Evolutionary conservation across 768 basidiomycete species (phyloP).

Genomic region (Neoboletus magnificus): DNA sequence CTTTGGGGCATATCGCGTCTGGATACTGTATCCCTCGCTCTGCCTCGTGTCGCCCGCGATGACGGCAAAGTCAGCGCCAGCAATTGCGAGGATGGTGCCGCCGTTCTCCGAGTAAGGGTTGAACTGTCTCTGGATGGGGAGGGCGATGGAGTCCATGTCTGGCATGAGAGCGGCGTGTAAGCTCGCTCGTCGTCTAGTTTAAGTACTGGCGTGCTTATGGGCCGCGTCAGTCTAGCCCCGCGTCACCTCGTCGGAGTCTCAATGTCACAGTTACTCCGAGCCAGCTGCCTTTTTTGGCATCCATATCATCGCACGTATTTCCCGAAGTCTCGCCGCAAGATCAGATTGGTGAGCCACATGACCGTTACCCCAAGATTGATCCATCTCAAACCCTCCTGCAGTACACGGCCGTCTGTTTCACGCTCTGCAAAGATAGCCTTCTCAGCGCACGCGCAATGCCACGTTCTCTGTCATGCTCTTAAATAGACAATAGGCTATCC

Average conservation of each 20-base stretch:
- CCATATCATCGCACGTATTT: neutral
- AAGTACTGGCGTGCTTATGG: neutral
- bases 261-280: neutral
- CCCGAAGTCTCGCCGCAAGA: neutral
- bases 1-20: conserved; percentile 95
- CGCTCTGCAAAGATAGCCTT: neutral
- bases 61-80: conserved; percentile 89
- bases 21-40: conserved; percentile 95
- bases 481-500: neutral
- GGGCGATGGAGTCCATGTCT: conserved; percentile 13
- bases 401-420: neutral
- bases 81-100: conserved; percentile 94
- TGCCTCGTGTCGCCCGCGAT: conserved; percentile 97
- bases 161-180: neutral
- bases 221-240: neutral
- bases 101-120: conserved; percentile 93
- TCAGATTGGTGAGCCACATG: too few relatives aligned
- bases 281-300: neutral
- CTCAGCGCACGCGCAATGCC: neutral
- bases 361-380: too few relatives aligned
- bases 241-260: neutral
- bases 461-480: neutral
- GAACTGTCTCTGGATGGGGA: conserved; percentile 61
- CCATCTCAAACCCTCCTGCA: too few relatives aligned
- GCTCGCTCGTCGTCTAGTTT: neutral